A percentile compares a stretch with the other conserved stretches of the same genome.
Conservation (phyloP, 768 basidiomycete genomes). For the Leccinum broughii region DNA sequence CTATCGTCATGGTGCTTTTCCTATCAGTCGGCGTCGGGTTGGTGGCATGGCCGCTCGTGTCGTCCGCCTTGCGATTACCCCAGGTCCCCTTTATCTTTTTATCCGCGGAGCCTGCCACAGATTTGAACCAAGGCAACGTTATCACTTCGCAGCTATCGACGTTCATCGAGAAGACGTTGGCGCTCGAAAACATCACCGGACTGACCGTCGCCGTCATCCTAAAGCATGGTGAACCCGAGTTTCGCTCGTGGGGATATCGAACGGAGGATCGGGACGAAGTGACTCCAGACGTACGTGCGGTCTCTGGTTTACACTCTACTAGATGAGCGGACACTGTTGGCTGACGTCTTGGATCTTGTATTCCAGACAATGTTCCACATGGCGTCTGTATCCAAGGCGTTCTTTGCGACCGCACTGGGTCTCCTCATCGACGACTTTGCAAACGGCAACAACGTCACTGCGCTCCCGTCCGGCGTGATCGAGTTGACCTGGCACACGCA, state of each 20-base stretch:
- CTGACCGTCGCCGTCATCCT: slow-evolving; percentile 32
- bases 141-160: too few relatives aligned
- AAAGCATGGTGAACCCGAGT: slow-evolving; percentile 29
- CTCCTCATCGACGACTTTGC: slow-evolving; percentile 46
- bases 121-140: too few relatives aligned
- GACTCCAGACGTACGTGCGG: slow-evolving; percentile 31
- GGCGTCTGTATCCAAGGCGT: slow-evolving; percentile 42
- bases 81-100: too few relatives aligned
- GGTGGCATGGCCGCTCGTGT: too few relatives aligned
- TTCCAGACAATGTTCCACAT: slow-evolving; percentile 38
- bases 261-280: slow-evolving; percentile 36
- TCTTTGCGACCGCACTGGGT: slow-evolving; percentile 39
- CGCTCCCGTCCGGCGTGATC: slow-evolving; percentile 32
- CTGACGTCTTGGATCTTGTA: background rate
- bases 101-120: too few relatives aligned
- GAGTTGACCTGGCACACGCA: slow-evolving; percentile 40
- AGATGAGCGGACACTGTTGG: background rate
- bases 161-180: too few relatives aligned
- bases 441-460: slow-evolving; percentile 35
- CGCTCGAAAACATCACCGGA: slow-evolving; percentile 20
- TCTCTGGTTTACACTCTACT: background rate
- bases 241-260: slow-evolving; percentile 36
- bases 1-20: too few relatives aligned
- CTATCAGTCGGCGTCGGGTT: too few relatives aligned
- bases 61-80: too few relatives aligned